Evolutionary conservation across 345 rosid genomes (phyloP), one percentile per base, ranked within the genome.

Genomic region (Bruguiera sexangula): DNA sequence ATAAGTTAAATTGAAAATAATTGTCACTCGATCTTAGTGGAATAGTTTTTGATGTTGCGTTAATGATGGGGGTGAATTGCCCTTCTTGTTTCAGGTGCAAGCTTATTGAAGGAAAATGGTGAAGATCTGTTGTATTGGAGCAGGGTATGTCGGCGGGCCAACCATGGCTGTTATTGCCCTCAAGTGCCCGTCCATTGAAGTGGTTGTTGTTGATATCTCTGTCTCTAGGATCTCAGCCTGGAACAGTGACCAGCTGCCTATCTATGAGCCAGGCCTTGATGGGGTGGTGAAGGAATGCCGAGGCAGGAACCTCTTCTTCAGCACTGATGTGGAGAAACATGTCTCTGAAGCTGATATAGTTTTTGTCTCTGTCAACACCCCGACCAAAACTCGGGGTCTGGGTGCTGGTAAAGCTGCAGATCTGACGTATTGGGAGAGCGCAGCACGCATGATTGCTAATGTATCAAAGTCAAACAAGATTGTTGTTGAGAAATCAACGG

Each of bases 361-460:
- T 63, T 91, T 91, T 68, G 97, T 91, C 60, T 91, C 97, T 2
- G 97, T 91, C 63, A 91, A 91, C 79, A 92, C 97, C 61, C 97
- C 97, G 0, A 92, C 97, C 46, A 92, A 92, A 75, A 89, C 97
- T 18, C 85, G 82, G 32, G 97, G 97, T 68, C 90, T 92, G 43
- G 97, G 97, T 68, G 97, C 97, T 39, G 97, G 97, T 20, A 92
- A 92, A 74, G 97, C 97, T 71, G 97, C 97, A 11, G 97, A 91
- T 72, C 88, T 91, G 75, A 91, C 97, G 26, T 92, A 92, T 79
- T 92, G 97, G 97, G 97, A 92, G 81, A 92, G 97, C 53, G 97
- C 97, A 2, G 97, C 97, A 20, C 91, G 97, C 29, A 89, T 88
- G 86, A 92, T 92, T 32, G 97, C 97, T 0, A 96, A 92, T 75